These are phyloP conservation scores for Golubevia pallescens DNA, from an alignment of 1,284 basidiomycete genomes.

Conservation along the genomic window DNA sequence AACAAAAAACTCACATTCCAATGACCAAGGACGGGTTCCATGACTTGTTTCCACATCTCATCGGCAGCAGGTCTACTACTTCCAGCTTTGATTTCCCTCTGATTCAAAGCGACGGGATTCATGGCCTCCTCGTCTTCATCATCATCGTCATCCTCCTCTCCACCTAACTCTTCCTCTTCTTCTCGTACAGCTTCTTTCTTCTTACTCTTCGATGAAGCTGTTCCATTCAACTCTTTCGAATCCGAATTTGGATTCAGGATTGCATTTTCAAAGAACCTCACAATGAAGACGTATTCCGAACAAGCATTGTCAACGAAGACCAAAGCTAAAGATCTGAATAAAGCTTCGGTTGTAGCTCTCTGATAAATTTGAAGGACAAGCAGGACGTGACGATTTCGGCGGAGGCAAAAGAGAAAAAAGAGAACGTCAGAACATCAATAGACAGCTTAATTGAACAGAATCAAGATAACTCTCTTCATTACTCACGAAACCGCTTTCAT, in stretches of 20 bases:
- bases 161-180: conserved; percentile 3
- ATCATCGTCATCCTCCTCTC: conserved; percentile 6
- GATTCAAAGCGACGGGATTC: conserved; percentile 25
- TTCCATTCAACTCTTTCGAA: conserved; percentile 7
- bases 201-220: conserved; percentile 9
- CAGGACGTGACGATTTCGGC: too few relatives aligned
- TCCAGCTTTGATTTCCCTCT: conserved; percentile 21
- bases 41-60: conserved; percentile 55
- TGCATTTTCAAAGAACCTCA: conserved; percentile 45
- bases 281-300: conserved; percentile 55
- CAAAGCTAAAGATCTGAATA: conserved; percentile 48
- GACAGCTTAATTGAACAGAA: too few relatives aligned
- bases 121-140: conserved; percentile 7
- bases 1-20: conserved; percentile 16
- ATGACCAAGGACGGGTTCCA: conserved; percentile 42
- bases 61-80: conserved; percentile 25
- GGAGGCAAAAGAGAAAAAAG: background rate
- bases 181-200: conserved; percentile 1
- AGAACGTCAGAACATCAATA: background rate
- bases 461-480: background rate
- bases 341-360: conserved; percentile 40
- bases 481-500: conserved; percentile 28
- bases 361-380: too few relatives aligned
- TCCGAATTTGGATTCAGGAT: background rate
- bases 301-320: conserved; percentile 57